Conservation (phyloP, 1,139 yeast species). For the Sugiyamaella sp. region DNA sequence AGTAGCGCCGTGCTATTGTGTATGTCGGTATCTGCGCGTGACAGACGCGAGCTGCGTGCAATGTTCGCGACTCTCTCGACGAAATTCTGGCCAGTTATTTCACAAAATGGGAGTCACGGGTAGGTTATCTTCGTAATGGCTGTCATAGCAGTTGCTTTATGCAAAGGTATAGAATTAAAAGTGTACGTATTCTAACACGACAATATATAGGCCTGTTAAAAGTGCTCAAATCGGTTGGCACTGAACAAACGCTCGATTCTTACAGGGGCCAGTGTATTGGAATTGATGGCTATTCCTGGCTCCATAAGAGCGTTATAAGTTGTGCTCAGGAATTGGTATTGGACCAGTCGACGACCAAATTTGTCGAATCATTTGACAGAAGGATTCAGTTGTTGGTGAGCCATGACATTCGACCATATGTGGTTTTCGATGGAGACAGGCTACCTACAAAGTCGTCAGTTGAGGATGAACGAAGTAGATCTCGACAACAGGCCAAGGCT, state of each 20-base stretch:
- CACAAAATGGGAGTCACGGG: slow-evolving; percentile 32
- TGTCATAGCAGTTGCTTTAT: too few relatives aligned
- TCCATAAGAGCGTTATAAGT: slow-evolving; percentile 80
- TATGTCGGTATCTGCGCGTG: slow-evolving; percentile 1
- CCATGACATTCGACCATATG: slow-evolving; percentile 76
- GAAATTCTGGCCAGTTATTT: background rate
- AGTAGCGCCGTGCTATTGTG: slow-evolving; percentile 9
- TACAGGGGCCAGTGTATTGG: slow-evolving; percentile 82
- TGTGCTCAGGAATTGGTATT: slow-evolving; percentile 85
- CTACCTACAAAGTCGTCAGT: slow-evolving; percentile 80
- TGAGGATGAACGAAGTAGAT: slow-evolving; percentile 59
- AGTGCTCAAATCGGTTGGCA: slow-evolving; percentile 71
- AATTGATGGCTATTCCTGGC: slow-evolving; percentile 96
- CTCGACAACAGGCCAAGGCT: slow-evolving; percentile 32
- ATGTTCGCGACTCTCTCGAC: background rate
- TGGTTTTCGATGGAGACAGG: slow-evolving; percentile 93
- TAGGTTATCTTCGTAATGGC: slow-evolving; percentile 17
- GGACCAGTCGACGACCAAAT: slow-evolving; percentile 62
- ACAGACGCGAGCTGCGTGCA: slow-evolving; percentile 2
- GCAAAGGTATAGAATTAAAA: too few relatives aligned
- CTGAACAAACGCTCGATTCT: slow-evolving; percentile 56
- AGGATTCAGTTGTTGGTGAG: slow-evolving; percentile 64
- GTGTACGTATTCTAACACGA: background rate
- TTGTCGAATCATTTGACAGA: slow-evolving; percentile 57
- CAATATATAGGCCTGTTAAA: slow-evolving; percentile 64